These are phyloP conservation scores for Trifolium fragiferum DNA, from an alignment of 306 rosid species.

Conservation along the genomic window DNA sequence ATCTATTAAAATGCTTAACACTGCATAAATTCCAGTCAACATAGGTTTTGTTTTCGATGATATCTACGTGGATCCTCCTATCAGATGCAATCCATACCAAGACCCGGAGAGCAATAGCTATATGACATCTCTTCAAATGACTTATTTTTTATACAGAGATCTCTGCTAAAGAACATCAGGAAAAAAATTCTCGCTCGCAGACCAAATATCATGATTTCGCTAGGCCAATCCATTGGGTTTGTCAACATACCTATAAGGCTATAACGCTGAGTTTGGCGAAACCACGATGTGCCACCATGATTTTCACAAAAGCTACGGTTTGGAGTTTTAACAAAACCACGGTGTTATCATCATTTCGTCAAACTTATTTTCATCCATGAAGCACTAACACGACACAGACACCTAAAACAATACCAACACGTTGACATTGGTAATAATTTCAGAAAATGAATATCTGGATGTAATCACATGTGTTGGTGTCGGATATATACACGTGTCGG, in stretches of 20 bases:
- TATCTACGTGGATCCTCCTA: neutral
- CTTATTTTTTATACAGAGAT: neutral
- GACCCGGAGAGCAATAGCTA: neutral
- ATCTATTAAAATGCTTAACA: neutral
- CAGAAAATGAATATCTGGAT: neutral
- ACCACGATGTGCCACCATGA: neutral
- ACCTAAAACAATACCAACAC: neutral
- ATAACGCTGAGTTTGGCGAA: neutral
- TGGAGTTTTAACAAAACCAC: neutral
- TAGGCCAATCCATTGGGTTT: neutral
- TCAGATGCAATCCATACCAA: neutral
- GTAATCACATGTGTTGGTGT: neutral
- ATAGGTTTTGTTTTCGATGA: neutral
- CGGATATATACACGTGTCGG: too few relatives aligned
- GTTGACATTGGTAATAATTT: neutral
- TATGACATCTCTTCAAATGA: too few relatives aligned
- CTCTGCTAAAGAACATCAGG: neutral
- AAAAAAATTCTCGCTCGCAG: neutral
- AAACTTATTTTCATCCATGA: neutral
- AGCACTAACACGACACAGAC: neutral
- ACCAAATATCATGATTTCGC: neutral
- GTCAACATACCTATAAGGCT: neutral
- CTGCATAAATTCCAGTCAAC: neutral
- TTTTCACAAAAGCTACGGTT: neutral
- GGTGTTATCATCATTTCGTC: neutral